phyloP scores from a whole-genome alignment of 2,329 filamentous ascomycete genomes.

The Pseudogymnoascus pannorum region DNA sequence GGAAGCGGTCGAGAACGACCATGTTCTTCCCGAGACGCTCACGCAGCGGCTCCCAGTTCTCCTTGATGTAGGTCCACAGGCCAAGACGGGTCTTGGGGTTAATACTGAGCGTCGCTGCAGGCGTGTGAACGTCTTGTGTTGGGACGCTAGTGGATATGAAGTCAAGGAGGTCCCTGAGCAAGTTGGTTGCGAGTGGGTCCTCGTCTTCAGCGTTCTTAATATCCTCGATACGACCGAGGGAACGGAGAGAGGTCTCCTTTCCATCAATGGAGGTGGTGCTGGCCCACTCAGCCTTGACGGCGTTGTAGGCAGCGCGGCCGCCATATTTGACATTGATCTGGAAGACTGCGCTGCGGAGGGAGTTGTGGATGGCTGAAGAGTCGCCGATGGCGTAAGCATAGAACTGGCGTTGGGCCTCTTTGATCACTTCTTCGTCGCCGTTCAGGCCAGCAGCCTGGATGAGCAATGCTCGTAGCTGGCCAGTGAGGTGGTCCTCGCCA shows the following conservation, averaged over 20 bases:
- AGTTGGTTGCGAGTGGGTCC: constrained; percentile 35
- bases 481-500: constrained; percentile 72
- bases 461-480: constrained; percentile 75
- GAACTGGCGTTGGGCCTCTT: constrained; percentile 74
- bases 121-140: constrained; percentile 79
- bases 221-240: constrained; percentile 68
- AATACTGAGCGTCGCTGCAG: constrained; percentile 62
- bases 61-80: constrained; percentile 80
- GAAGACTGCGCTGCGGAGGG: constrained; percentile 74
- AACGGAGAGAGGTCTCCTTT: constrained; percentile 74
- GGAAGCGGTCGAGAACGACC: constrained; percentile 81
- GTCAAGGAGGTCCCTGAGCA: constrained; percentile 61
- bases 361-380: constrained; percentile 69
- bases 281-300: constrained; percentile 78
- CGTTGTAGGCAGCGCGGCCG: constrained; percentile 59
- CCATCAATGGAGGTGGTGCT: constrained; percentile 81
- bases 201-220: background rate
- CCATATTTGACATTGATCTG: constrained; percentile 65
- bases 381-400: constrained; percentile 63
- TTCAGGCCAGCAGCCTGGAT: constrained; percentile 67
- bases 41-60: constrained; percentile 70
- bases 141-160: constrained; percentile 81
- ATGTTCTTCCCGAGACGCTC: constrained; percentile 71
- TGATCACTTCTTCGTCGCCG: constrained; percentile 63
- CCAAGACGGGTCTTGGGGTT: constrained; percentile 67